Conservation (phyloP, 75 land plant species). For the Pinus taeda region DNA sequence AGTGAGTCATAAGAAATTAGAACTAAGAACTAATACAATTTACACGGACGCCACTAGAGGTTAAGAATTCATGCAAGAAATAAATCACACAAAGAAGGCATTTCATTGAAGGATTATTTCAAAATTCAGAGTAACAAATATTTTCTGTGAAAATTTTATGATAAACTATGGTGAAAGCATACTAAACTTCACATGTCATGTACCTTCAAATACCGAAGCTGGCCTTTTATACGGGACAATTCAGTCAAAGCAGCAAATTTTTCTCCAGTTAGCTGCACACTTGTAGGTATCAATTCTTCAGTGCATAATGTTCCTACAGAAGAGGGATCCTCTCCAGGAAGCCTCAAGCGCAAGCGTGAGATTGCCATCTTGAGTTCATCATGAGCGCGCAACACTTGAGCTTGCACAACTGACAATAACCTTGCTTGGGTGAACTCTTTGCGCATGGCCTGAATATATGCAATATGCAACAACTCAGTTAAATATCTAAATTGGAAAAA, state of each 20-base stretch:
- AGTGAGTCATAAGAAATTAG: too few species aligned
- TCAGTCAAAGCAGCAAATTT: slow-evolving; percentile 59
- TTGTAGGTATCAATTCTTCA: slow-evolving; percentile 52
- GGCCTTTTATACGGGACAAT: slow-evolving; percentile 73
- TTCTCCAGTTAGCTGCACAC: slow-evolving; percentile 62
- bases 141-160: neutral
- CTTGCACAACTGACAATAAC: slow-evolving; percentile 69
- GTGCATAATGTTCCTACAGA: slow-evolving; percentile 33
- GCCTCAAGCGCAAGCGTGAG: slow-evolving; percentile 65
- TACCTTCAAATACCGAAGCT: slow-evolving; percentile 84
- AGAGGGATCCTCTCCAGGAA: slow-evolving; percentile 43
- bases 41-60: too few species aligned
- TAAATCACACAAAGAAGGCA: neutral
- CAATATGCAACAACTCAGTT: neutral
- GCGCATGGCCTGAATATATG: slow-evolving; percentile 66
- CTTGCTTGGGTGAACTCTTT: slow-evolving; percentile 83
- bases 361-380: slow-evolving; percentile 97
- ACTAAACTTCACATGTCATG: neutral
- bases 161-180: neutral
- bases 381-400: slow-evolving; percentile 77
- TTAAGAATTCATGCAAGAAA: too few species aligned
- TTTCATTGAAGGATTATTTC: neutral
- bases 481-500: neutral
- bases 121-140: neutral
- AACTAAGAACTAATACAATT: too few species aligned